Base-by-base conservation (phyloP, 2,329 filamentous ascomycete genomes). In the Fusarium domesticum region DNA sequence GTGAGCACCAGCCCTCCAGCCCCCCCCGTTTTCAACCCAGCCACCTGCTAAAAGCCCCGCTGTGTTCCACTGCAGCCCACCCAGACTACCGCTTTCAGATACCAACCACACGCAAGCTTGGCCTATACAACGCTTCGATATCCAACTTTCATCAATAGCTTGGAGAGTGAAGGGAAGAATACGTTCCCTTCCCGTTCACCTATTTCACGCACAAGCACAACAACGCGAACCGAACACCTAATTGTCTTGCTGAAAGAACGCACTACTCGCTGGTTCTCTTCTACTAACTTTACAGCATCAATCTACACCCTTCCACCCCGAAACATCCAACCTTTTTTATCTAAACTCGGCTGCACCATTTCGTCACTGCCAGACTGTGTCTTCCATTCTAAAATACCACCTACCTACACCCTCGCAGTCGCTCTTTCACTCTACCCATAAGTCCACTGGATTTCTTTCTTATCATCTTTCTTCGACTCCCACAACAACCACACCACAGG, bases 11-110 rank as follows among this genome's bases (percentile, higher is more conserved):
- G 64, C 51, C 51, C 23, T 28, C 23, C 23, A 28, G 23, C 61
- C 61, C 14, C 56, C 64, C 58, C 53, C 48, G 56, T 61, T 66
- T 65, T 54, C 51, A 51, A 51, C 56, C 53, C 57, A 62, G 58
- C 52, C 58, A 57, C 56, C 56, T 53, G 54, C 48, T 34, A 48
- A 48, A 42, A 30, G 30, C 34, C 51, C 23, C 48, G 42, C 51
- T 35, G 12, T 18, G 51, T 46, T 41, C 48, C 51, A 55, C 42
- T 23, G 33, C 19, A 53, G 40, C 49, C 58, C 57, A 55, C 56
- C 39, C 32, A 32, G 25, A 47, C 43, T 60, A 54, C 57, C 48
- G 48, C 46, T 48, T 60, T 60, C 56, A 45, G 58, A 33, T 46
- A 57, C 59, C 59, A 62, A 62, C 59, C 59, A 60, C 60, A 55